Conservation (phyloP, 352 stramenopile species). For the Phytophthora cajani region DNA sequence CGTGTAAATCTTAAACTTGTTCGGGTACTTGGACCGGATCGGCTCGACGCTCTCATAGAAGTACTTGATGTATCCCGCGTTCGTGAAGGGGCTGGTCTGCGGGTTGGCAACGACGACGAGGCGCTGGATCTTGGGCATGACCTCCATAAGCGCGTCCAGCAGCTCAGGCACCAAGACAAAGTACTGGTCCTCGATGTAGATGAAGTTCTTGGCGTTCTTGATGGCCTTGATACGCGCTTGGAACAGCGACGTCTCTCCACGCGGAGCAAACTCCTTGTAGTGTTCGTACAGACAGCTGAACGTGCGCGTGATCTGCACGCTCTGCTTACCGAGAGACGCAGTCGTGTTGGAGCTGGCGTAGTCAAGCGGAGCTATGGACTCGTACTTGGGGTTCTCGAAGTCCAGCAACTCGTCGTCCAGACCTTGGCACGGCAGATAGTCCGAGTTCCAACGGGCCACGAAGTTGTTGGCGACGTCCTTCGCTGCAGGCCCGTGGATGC, state of each 20-base stretch:
- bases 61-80: slow-evolving; percentile 50
- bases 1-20: slow-evolving; percentile 44
- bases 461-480: slow-evolving; percentile 63
- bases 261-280: slow-evolving; percentile 57
- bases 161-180: slow-evolving; percentile 44
- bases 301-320: slow-evolving; percentile 49
- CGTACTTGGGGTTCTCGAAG: slow-evolving; percentile 51
- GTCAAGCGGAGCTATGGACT: slow-evolving; percentile 12
- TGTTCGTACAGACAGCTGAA: slow-evolving; percentile 58
- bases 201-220: slow-evolving; percentile 44
- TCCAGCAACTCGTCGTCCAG: slow-evolving; percentile 42
- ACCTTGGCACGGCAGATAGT: slow-evolving; percentile 30
- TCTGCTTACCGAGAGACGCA: slow-evolving; percentile 23
- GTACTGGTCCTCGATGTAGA: slow-evolving; percentile 29
- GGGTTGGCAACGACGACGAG: slow-evolving; percentile 52
- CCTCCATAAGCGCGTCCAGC: slow-evolving; percentile 47
- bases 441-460: slow-evolving; percentile 53
- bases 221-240: slow-evolving; percentile 47
- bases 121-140: slow-evolving; percentile 49
- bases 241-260: slow-evolving; percentile 51
- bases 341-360: slow-evolving; percentile 12
- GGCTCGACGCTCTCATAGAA: slow-evolving; percentile 58
- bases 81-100: slow-evolving; percentile 29
- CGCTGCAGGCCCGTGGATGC: slow-evolving; percentile 50
- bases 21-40: slow-evolving; percentile 36